Base-by-base conservation (phyloP, 345 rosid species). In the Microthlaspi erraticum region DNA sequence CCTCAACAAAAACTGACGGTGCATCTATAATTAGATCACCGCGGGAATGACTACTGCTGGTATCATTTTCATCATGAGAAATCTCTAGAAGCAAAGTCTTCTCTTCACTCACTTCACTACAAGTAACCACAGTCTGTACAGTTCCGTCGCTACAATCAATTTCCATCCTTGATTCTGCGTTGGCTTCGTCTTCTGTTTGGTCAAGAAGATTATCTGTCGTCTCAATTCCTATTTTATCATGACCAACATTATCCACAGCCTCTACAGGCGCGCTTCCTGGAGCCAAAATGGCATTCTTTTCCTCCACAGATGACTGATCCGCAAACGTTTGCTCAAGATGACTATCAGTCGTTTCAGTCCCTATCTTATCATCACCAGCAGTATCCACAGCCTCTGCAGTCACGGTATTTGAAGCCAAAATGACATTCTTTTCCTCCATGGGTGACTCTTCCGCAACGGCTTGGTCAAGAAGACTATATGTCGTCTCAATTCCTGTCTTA, bases 121-220 rank as follows among this genome's bases (percentile, higher is more conserved):
- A 72, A 12, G 69, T 9, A 78, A 38, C 43, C 13, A 58, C 62
- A 71, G 64, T 73, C 16, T 67, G 79, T 46, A 44, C 44, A 70
- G 77, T 36, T 19, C 37, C 23, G 7, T 52, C 48, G 16, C 48
- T 42, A 69, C 68, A 41, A 67, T 80, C 85, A 54, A 64, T 69
- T 74, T 82, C 82, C 64, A 60, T 69, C 62, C 70, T 81, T 60
- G 82, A 80, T 77, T 51, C 70, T 75, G 73, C 70, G 38, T 53
- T 60, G 74, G 59, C 75, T 75, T 78, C 74, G 37, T 73, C 76
- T 58, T 37, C 79, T 19, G 66, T 61, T 55, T 73, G 63, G 81
- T 77, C 83, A 61, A 44, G 36, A 60, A 20, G 64, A 13, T 20
- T 59, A 53, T 53, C 12, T 31, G 59, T 8, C 19, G 20, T 31